phyloP scores from a whole-genome alignment of 306 rosid genomes.

The Astragalus membranaceus region DNA sequence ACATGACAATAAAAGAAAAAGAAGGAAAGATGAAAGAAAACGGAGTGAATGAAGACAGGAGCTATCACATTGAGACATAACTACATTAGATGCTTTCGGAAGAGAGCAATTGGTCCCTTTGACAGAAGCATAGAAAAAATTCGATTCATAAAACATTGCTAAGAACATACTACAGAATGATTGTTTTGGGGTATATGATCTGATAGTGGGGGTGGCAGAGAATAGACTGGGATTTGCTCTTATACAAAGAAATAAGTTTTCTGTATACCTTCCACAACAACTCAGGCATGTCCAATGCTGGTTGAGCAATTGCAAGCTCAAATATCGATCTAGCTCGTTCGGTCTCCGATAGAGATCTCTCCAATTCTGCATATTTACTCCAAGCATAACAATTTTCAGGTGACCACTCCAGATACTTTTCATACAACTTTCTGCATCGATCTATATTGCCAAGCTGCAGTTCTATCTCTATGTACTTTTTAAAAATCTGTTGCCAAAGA shows the following conservation, averaged over 20 bases:
- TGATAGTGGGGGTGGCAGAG: no score
- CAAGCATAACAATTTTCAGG: constrained; percentile 96
- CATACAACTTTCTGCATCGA: constrained; percentile 73
- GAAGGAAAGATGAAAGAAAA: background rate
- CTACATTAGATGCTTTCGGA: background rate
- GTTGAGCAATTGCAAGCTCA: constrained; percentile 92
- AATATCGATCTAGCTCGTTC: constrained; percentile 82
- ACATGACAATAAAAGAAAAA: background rate
- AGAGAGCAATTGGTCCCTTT: background rate
- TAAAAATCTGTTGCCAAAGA: constrained; percentile 58
- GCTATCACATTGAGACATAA: background rate
- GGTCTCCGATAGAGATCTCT: constrained; percentile 79
- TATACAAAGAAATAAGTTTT: background rate
- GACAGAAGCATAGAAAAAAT: background rate
- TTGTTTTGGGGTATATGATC: no score
- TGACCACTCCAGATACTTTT: constrained; percentile 80
- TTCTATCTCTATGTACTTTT: constrained; percentile 94
- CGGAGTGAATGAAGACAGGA: background rate
- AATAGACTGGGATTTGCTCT: background rate
- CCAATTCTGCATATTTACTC: constrained; percentile 86
- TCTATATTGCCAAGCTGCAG: constrained; percentile 84
- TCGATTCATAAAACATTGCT: background rate
- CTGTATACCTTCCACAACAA: constrained; percentile 73
- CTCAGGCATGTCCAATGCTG: constrained; percentile 96
- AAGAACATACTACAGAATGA: background rate